Base-by-base conservation (phyloP, 2,329 filamentous ascomycete genomes). In the Trichophyton benhamiae region DNA sequence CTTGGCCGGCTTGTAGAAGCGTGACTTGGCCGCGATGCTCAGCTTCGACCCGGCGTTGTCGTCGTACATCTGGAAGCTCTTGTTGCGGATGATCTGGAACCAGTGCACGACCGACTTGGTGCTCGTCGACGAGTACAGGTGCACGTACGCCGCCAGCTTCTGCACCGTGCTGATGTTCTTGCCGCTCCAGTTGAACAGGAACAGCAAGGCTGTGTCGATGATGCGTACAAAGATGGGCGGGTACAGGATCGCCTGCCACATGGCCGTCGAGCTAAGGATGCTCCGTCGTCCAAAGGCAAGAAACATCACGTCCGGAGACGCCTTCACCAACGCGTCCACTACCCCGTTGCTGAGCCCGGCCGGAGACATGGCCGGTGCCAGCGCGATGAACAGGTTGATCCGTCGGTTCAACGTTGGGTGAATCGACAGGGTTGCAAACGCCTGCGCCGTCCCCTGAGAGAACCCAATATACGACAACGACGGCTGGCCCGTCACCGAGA, bases 81-180 rank as follows among this genome's bases (percentile, higher is more conserved):
- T 89, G 69, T 92, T 96, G 66, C 94, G 87, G 68, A 99, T 99
- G 71, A 99, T 96, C 72, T 99, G 94, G 73, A 99, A 99, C 94
- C 94, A 99, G 72, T 99, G 94, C 0, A 99, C 94, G 7, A 99
- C 91, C 20, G 87, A 91, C 76, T 99, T 99, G 62, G 91, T 96
- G 72, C 89, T 95, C 0, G 92, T 96, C 72, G 92, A 97, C 0
- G 91, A 96, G 77, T 96, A 99, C 0, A 99, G 78, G 76, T 99
- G 94, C 8, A 92, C 87, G 72, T 99, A 99, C 0, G 91, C 91
- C 1, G 94, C 94, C 17, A 99, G 83, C 71, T 99, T 99, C 74
- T 99, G 94, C 62, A 87, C 86, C 0, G 84, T 77, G 7, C 84
- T 84, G 64, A 99, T 96, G 72, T 97, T 99, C 62, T 80, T 79